Evolutionary conservation across 768 basidiomycete species (phyloP), one percentile per base, ranked within the genome.

Genomic region (Gloeostereum incarnatum): DNA sequence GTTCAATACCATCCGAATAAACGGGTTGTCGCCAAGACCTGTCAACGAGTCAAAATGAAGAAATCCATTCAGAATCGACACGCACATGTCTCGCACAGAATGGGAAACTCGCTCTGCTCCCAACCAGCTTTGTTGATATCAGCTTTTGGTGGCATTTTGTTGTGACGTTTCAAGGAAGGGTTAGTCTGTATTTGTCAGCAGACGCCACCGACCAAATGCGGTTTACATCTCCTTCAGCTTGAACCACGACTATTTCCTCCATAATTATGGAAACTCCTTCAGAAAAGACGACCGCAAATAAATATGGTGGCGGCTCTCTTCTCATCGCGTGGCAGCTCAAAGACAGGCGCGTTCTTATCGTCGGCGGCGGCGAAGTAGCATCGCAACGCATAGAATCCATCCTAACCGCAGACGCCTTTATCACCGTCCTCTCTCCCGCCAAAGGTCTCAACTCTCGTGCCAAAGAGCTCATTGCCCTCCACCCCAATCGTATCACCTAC

Each of bases 1-100:
- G n/a, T n/a, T n/a, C n/a, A n/a, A n/a, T 46, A 91, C 92, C 92
- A 97, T 98, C 47, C 90, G 78, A 37, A 94, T 75, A 63, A 94
- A 99, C 1, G 92, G 87, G 62, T 89, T 93, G 52, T 76, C 71
- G 33, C 90, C 90, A 22, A 94, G 65, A 63, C 88, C 87, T 89
- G 49, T 19, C 35, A 38, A 31, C 23, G 34, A 21, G 8, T 31
- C 10, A 19, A 30, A 20, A 35, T 16, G 5, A 34, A 16, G 11
- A 40, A 3, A 20, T 24, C 36, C 14, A 26, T 17, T 35, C 39
- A 38, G 31, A 43, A 45, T 36, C 40, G 31, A 19, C 38, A 60
- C 81, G 46, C 53, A 85, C 91, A 93, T 55, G 86, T 89, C 61
- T 94, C 91, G 57, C 91, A 93, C 17, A 94, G 77, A 57, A 91